phyloP scores from a whole-genome alignment of 2,329 filamentous ascomycete genomes.

The Helminthosporium solani region DNA sequence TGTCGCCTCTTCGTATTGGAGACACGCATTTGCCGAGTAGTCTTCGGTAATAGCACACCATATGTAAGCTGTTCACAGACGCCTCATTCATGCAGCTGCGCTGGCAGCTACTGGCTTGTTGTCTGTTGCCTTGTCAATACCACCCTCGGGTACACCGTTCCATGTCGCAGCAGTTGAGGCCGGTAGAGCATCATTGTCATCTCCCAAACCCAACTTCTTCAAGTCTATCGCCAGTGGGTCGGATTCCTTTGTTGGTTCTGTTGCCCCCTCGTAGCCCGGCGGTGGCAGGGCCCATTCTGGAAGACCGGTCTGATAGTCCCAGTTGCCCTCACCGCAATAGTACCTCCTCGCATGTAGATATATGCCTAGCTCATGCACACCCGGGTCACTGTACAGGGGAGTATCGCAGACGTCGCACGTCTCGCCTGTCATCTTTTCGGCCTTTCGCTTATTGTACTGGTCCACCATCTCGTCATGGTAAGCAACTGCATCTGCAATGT shows the following conservation, averaged over 20 bases:
- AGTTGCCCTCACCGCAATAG: slow-evolving; percentile 76
- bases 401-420: slow-evolving; percentile 80
- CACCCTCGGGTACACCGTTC: neutral
- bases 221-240: slow-evolving; percentile 50
- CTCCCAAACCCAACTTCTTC: slow-evolving; percentile 42
- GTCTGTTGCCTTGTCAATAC: neutral
- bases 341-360: slow-evolving; percentile 93
- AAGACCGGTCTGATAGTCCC: slow-evolving; percentile 83
- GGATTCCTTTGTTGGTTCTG: slow-evolving; percentile 57
- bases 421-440: slow-evolving; percentile 89
- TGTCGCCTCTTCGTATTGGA: neutral
- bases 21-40: slow-evolving; percentile 2
- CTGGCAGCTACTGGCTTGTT: slow-evolving; percentile 7
- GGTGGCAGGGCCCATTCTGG: slow-evolving; percentile 88
- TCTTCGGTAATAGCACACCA: neutral
- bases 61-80: neutral
- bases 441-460: slow-evolving; percentile 83
- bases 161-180: neutral
- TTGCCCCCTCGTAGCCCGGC: slow-evolving; percentile 68
- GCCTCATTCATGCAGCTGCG: slow-evolving; percentile 5
- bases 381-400: slow-evolving; percentile 89
- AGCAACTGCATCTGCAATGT: slow-evolving; percentile 84
- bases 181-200: slow-evolving; percentile 13
- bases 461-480: slow-evolving; percentile 95
- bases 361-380: slow-evolving; percentile 83